Conservation (phyloP, 352 stramenopile genomes). For the Phytophthora idaei region DNA sequence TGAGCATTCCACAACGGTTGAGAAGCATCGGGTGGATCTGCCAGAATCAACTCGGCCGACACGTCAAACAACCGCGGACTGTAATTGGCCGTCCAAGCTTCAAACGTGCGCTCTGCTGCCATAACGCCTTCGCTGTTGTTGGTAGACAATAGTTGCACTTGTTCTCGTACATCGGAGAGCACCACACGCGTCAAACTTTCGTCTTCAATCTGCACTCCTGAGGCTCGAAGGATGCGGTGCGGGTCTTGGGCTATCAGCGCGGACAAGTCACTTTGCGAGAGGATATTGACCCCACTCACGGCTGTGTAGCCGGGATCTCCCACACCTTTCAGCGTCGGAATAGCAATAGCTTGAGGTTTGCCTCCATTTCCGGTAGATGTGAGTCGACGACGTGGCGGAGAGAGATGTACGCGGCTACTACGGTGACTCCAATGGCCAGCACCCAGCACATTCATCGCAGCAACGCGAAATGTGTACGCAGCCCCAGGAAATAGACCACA, state of each 20-base stretch:
- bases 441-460: slow-evolving; percentile 70
- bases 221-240: slow-evolving; percentile 31
- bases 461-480: slow-evolving; percentile 61
- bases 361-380: slow-evolving; percentile 8
- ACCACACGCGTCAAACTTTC: slow-evolving; percentile 35
- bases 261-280: slow-evolving; percentile 37
- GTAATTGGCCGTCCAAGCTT: slow-evolving; percentile 71
- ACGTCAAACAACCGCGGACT: slow-evolving; percentile 73
- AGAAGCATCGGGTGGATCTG: slow-evolving; percentile 65
- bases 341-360: slow-evolving; percentile 7
- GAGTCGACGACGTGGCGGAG: slow-evolving; percentile 2
- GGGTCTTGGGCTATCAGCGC: slow-evolving; percentile 27
- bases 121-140: slow-evolving; percentile 11
- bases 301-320: slow-evolving; percentile 52
- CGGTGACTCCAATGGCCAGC: slow-evolving; percentile 53
- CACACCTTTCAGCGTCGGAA: slow-evolving; percentile 53
- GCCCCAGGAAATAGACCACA: slow-evolving; percentile 55
- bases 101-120: slow-evolving; percentile 36
- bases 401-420: slow-evolving; percentile 38
- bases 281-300: slow-evolving; percentile 31
- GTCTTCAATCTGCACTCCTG: slow-evolving; percentile 25
- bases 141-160: slow-evolving; percentile 35
- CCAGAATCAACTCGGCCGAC: slow-evolving; percentile 66
- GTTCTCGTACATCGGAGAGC: slow-evolving; percentile 68
- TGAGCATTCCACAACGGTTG: slow-evolving; percentile 54